Evolutionary conservation across 805 yeast genomes (phyloP), one percentile per base, ranked within the genome.

Genomic region (Nakazawaea ambrosiae): DNA sequence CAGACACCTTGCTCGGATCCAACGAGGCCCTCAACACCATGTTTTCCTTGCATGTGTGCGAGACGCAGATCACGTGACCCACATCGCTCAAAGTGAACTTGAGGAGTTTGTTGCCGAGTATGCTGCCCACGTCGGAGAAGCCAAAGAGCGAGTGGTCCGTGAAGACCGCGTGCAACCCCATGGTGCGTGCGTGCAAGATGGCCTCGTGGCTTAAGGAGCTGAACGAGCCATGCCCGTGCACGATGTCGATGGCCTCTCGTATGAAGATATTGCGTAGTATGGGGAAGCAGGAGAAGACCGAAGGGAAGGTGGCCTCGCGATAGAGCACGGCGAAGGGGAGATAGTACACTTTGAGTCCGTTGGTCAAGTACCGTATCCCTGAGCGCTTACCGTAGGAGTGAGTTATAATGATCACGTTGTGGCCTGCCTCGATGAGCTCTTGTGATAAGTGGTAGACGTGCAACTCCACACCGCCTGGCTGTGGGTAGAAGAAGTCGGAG

Each of bases 101-200:
- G 44, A 92, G 62, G 4, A 84, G 58, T 57, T 92, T 92, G 58
- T 92, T 92, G 14, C 94, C 95, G 46, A 88, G 60, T 23, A 90
- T 85, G 5, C 89, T 74, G 4, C 81, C 81, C 2, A 88, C 75
- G 48, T 83, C 89, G 1, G 92, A 84, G 62, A 92, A 92, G 1
- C 97, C 98, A 63, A 88, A 90, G 24, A 92, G 61, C 0, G 97
- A 90, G 54, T 92, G 99, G 54, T 92, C 99, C 0, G 99, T 92
- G 47, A 92, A 81, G 0, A 90, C 90, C 0, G 98, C 87, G 45
- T 75, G 77, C 38, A 90, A 61, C 0, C 97, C 97, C 96, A 92
- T 83, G 0, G 95, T 81, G 28, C 88, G 68, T 0, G 85, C 97
- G 53, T 92, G 97, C n/a, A 89, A 61, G 7, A 92, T 75, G 0